Evolutionary conservation across 805 yeast species (phyloP), one percentile per base, ranked within the genome.

Genomic region (Candida nitratophila): DNA sequence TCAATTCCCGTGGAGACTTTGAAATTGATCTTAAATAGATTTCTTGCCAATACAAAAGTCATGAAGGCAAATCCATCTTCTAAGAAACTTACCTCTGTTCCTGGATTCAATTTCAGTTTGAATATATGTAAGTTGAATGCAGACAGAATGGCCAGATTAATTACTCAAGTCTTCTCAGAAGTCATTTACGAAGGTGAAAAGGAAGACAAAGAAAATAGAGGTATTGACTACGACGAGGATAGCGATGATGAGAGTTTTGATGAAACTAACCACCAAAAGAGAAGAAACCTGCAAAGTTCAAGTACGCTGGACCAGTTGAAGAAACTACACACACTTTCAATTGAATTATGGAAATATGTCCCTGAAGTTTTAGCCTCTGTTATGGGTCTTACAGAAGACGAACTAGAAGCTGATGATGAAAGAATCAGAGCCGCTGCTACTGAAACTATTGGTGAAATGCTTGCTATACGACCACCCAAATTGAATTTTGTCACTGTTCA

Each of bases 101-200:
- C 85, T 1, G 85, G 84, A 0, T 81, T 83, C 56, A 76, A 74
- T 35, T 73, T 87, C 52, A 78, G 89, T 6, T 57, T 83, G 32
- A 68, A 76, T 14, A 72, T 89, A 3, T 87, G 96, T 56, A 81
- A 77, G 45, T 67, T 77, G 1, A 85, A 86, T 51, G 60, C 79
- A 1, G 95, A 85, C 49, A 71, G 88, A 48, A 71, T 89, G 73
- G 77, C 91, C 15, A 74, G 95, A 50, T 78, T 79, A 48, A 68
- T 86, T 30, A 83, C 95, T 3, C 89, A 82, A 56, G 83, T 81
- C 51, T 85, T 87, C 50, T 81, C 95, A 0, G 96, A 88, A 53
- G 70, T 79, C 47, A 59, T 88, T 10, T 81, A 81, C 53, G 84
- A 78, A 34, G 69, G 71, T 15, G 37, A 35, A 15, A 58, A 59